Base-by-base conservation (phyloP, 2,329 filamentous ascomycete genomes). In the Aaosphaeria arxii region DNA sequence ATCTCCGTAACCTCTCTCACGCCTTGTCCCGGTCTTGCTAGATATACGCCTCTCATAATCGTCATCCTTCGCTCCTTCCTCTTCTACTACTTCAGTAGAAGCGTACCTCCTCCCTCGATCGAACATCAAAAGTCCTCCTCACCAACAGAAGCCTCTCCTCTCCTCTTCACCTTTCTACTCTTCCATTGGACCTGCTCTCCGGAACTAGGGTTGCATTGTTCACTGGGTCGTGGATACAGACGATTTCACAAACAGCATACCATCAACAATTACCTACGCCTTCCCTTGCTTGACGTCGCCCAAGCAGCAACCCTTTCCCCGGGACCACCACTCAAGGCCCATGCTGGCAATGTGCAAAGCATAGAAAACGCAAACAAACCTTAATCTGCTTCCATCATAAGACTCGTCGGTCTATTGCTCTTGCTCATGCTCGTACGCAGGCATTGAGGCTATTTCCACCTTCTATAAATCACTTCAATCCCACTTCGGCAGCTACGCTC, bases 281-380 rank as follows among this genome's bases (percentile, higher is more conserved):
- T 58, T 59, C 62, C 61, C 64, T 66, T 68, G 63, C 67, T 62
- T 68, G 58, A 35, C 52, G 44, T 41, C 29, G 4, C n/a, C 17
- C 41, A 42, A 32, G 30, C 40, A 46, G 28, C 33, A 36, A 9
- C 39, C 7, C 11, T 40, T 17, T 24, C 17, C 17, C 39, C 9
- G 9, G 5, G 17, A 30, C 35, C 7, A 30, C 33, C 11, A 9
- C n/a, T 13, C 32, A 6, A 38, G 29, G 36, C 30, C 30, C 33
- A 24, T 30, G 2, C 39, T 40, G 9, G 39, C 33, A 36, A 9
- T 36, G 33, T 13, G 17, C 17, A 24, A 24, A 24, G 17, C 17
- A 24, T 24, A 24, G 17, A 24, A 24, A 24, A 24, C 17, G 17
- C 17, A 24, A 24, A 24, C 17, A 24, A 24, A 24, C 17, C 17